These are phyloP conservation scores for Pseudoperonospora humuli DNA, from an alignment of 352 stramenopile genomes.

Conservation along the genomic window DNA sequence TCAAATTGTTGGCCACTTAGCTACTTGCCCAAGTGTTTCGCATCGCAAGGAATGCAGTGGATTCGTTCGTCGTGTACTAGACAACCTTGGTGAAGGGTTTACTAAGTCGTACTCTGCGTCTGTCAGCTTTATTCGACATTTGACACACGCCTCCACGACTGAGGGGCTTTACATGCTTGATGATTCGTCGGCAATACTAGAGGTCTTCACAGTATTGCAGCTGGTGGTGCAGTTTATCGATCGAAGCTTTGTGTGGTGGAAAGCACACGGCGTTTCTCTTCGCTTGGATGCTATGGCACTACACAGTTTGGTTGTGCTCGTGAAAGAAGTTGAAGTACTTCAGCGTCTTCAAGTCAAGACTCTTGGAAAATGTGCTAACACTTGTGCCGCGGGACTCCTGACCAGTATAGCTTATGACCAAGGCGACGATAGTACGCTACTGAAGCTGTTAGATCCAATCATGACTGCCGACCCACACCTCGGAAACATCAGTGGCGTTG, in stretches of 20 bases:
- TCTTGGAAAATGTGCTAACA: neutral
- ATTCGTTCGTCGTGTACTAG: slow-evolving; percentile 39
- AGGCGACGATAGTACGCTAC: slow-evolving; percentile 19
- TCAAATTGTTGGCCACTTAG: slow-evolving; percentile 36
- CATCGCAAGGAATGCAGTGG: slow-evolving; percentile 40
- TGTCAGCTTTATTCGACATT: slow-evolving; percentile 27
- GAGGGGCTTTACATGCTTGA: slow-evolving; percentile 17
- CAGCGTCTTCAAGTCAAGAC: slow-evolving; percentile 8
- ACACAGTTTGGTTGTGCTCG: slow-evolving; percentile 31
- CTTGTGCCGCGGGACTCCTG: slow-evolving; percentile 9
- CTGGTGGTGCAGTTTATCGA: slow-evolving; percentile 28
- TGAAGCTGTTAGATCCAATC: slow-evolving; percentile 41
- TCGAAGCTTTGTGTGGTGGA: slow-evolving; percentile 18
- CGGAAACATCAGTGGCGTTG: slow-evolving; percentile 13
- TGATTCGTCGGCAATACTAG: slow-evolving; percentile 9
- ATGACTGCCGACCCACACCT: slow-evolving; percentile 33
- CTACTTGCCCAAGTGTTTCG: slow-evolving; percentile 20
- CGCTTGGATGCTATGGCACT: slow-evolving; percentile 34
- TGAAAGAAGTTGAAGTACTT: slow-evolving; percentile 41
- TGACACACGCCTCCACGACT: slow-evolving; percentile 20
- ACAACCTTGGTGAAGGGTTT: slow-evolving; percentile 27
- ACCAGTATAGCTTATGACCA: slow-evolving; percentile 24
- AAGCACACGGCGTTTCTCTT: slow-evolving; percentile 13
- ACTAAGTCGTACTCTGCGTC: slow-evolving; percentile 28
- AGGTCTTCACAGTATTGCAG: slow-evolving; percentile 24